These are phyloP conservation scores for Funneliformis geosporum DNA, from an alignment of 192 early-diverging fungal species.

Conservation along the genomic window DNA sequence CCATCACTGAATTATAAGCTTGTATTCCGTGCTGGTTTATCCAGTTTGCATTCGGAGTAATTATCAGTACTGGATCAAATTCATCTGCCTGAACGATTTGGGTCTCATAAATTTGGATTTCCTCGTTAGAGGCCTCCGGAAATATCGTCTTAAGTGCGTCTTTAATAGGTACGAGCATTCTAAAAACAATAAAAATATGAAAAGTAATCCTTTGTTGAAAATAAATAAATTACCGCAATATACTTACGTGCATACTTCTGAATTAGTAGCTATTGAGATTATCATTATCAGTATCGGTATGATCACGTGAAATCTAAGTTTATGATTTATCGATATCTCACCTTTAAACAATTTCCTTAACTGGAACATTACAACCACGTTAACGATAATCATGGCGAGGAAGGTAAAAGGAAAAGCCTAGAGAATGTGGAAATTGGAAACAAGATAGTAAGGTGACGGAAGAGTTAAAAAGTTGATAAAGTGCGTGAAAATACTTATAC, in stretches of 20 bases:
- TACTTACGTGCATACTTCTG: too few relatives aligned
- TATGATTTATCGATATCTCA: background rate
- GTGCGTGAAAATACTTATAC: background rate
- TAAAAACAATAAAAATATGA: background rate
- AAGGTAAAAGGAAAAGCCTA: constrained; percentile 5
- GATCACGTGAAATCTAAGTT: constrained; percentile 3
- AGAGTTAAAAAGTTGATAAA: background rate
- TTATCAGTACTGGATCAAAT: constrained; percentile 7
- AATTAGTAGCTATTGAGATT: background rate
- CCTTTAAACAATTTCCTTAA: background rate
- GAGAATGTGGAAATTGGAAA: background rate
- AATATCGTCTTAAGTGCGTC: constrained; percentile 15
- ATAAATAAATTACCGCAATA: background rate
- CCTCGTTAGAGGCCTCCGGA: constrained; percentile 9
- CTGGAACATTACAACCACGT: background rate
- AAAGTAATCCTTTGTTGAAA: background rate
- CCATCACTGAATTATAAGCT: constrained; percentile 7
- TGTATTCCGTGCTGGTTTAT: background rate
- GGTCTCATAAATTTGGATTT: background rate
- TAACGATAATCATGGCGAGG: background rate
- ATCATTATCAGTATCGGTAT: background rate
- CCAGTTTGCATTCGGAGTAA: constrained; percentile 10
- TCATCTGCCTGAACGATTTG: background rate
- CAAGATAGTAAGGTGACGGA: background rate
- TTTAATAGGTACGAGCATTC: background rate